These are phyloP conservation scores for Cladophialophora psammophila DNA, from an alignment of 2,329 filamentous ascomycete genomes.

Conservation along the genomic window DNA sequence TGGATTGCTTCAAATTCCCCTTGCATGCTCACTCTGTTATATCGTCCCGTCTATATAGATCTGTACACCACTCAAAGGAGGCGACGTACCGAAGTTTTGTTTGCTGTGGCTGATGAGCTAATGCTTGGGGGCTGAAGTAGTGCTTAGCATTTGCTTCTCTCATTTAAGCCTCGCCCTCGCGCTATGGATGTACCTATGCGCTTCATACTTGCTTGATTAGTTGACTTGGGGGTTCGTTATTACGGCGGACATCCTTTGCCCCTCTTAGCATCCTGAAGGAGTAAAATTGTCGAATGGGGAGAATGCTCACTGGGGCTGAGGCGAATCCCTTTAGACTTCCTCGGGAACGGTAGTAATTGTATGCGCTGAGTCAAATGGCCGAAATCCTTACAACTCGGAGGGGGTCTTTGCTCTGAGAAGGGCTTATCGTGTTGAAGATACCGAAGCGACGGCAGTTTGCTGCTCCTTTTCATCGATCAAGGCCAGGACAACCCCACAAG, in stretches of 20 bases:
- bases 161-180: neutral
- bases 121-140: neutral
- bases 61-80: too few relatives aligned
- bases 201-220: neutral
- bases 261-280: neutral
- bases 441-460: neutral
- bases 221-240: neutral
- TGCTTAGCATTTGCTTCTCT: neutral
- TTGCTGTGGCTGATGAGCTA: neutral
- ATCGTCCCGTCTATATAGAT: neutral
- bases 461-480: neutral
- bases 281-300: neutral
- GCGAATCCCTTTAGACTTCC: neutral
- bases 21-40: neutral
- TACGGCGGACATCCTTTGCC: neutral
- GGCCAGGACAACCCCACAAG: too few relatives aligned
- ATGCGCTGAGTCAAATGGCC: neutral
- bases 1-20: neutral
- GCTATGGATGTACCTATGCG: too few relatives aligned
- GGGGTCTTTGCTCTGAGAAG: neutral
- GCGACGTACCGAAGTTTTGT: too few relatives aligned
- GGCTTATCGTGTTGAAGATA: neutral
- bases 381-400: neutral
- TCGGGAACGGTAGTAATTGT: too few relatives aligned
- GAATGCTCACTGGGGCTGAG: neutral